Evolutionary conservation across 1,139 yeast species (phyloP), one percentile per base, ranked within the genome.

Genomic region (Yamadazyma kanchanaburiensis): DNA sequence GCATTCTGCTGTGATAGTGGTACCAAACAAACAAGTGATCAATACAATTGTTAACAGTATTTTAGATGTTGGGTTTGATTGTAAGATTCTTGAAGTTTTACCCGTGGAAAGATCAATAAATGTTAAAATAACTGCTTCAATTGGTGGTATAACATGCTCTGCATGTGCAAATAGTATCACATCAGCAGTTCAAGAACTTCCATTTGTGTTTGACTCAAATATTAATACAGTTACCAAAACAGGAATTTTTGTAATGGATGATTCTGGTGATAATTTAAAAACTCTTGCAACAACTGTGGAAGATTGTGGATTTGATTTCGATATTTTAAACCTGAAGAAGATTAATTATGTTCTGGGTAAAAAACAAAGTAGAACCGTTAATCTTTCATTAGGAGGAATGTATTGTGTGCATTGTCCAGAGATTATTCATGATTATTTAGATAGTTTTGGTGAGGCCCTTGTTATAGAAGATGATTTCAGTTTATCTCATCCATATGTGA

Each of bases 101-200:
- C 88, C 87, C 0, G 69, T 79, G 4, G 67, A 65, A 22, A 59
- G 72, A 25, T 58, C 74, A 2, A 49, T 60, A 8, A 67, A 64
- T 36, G 70, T 65, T 39, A 72, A 69, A 43, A 70, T 80, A 6
- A 60, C 66, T 6, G 87, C 86, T 2, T 56, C 76, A 0, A 74
- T 83, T 29, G 84, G 81, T 4, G 91, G 91, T 4, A 81, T 83
- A 55, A 77, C 88, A 0, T 83, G 91, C 57, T 77, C 84, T 5
- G 76, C 87, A 0, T 83, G 94, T 51, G 76, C 77, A 1, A 65
- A 65, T 28, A 61, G 87, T 0, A 75, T 83, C 19, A 55, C 60
- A 7, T 54, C 64, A 12, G 74, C 78, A 1, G 72, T 76, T 2
- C 48, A 61, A 5, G 70, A 64, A 5, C 53, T 80, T 22, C 73